phyloP scores from a whole-genome alignment of 257 asterid genomes.

The Cordia subcordata region DNA sequence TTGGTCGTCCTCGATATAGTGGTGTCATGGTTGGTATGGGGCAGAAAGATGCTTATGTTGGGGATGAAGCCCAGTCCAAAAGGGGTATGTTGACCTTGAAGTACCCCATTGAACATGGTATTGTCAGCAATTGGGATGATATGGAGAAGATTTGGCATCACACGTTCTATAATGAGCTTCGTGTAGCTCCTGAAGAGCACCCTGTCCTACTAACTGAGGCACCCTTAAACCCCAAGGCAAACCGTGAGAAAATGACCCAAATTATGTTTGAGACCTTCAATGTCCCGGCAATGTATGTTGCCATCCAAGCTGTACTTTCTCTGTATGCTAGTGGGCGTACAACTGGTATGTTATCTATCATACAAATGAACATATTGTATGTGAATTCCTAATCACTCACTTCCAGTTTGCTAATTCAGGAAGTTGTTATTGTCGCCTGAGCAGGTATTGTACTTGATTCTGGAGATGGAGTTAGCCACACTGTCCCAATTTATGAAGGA shows the following conservation, averaged over 20 bases:
- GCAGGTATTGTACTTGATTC: conserved; percentile 42
- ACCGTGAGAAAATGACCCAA: conserved; percentile 46
- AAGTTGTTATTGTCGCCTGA: background rate
- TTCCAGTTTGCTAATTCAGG: background rate
- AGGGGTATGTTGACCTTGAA: conserved; percentile 43
- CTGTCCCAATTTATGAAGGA: conserved; percentile 43
- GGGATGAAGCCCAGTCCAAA: conserved; percentile 44
- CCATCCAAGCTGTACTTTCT: conserved; percentile 47
- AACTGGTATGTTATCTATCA: conserved; percentile 26
- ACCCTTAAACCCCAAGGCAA: conserved; percentile 44
- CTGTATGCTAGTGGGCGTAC: conserved; percentile 51
- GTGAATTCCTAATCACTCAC: background rate
- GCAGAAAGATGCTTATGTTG: conserved; percentile 44
- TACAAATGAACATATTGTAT: background rate
- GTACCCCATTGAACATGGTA: conserved; percentile 45
- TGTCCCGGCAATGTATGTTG: conserved; percentile 49
- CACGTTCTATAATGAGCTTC: conserved; percentile 43
- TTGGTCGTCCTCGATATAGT: conserved; percentile 42
- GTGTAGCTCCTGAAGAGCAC: conserved; percentile 46
- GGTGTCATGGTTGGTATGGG: conserved; percentile 51
- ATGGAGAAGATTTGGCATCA: conserved; percentile 57
- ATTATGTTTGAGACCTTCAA: conserved; percentile 46
- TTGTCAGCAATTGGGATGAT: conserved; percentile 51
- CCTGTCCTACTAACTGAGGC: conserved; percentile 47
- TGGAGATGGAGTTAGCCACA: conserved; percentile 45